Percentiles rank a stretch among this genome's conserved stretches.
Conservation (phyloP, 805 yeast species). For the Metschnikowia drakensbergensis region DNA sequence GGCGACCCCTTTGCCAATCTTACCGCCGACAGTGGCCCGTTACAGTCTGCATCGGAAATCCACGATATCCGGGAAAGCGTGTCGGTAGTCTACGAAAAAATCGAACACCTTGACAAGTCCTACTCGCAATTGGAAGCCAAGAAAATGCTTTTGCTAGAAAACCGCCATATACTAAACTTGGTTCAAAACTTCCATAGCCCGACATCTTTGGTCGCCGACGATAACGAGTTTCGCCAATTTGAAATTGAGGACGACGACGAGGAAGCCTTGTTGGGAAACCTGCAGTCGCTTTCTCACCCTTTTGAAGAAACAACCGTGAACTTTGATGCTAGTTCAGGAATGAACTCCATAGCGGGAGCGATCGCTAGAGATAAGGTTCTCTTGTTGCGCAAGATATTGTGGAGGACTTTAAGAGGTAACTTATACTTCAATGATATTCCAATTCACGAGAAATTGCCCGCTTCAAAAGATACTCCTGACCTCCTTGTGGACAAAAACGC, state of each 20-base stretch:
- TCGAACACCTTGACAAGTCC: slow-evolving; percentile 37
- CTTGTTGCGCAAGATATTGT: slow-evolving; percentile 35
- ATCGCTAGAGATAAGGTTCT: slow-evolving; percentile 35
- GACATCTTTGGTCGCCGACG: slow-evolving; percentile 8
- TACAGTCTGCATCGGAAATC: slow-evolving; percentile 34
- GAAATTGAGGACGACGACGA: slow-evolving; percentile 26
- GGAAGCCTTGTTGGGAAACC: slow-evolving; percentile 27
- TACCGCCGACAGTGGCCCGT: slow-evolving; percentile 47
- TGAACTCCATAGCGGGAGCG: slow-evolving; percentile 35
- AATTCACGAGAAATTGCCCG: slow-evolving; percentile 20
- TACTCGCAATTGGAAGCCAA: slow-evolving; percentile 25
- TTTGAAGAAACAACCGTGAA: slow-evolving; percentile 18
- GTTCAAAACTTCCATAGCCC: slow-evolving; percentile 33
- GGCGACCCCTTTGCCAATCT: slow-evolving; percentile 25
- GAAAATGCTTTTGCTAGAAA: slow-evolving; percentile 27
- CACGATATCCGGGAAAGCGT: slow-evolving; percentile 29
- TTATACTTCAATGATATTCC: slow-evolving; percentile 39
- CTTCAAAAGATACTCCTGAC: slow-evolving; percentile 16
- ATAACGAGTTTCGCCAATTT: slow-evolving; percentile 18
- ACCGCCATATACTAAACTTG: slow-evolving; percentile 32
- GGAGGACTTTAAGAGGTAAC: slow-evolving; percentile 44
- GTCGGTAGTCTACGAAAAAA: slow-evolving; percentile 25
- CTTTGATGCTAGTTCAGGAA: slow-evolving; percentile 21
- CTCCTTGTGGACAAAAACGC: slow-evolving; percentile 30
- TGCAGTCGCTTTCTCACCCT: slow-evolving; percentile 22